These are phyloP conservation scores for Komagataella pastoris DNA, from an alignment of 805 yeast genomes.

Conservation along the genomic window DNA sequence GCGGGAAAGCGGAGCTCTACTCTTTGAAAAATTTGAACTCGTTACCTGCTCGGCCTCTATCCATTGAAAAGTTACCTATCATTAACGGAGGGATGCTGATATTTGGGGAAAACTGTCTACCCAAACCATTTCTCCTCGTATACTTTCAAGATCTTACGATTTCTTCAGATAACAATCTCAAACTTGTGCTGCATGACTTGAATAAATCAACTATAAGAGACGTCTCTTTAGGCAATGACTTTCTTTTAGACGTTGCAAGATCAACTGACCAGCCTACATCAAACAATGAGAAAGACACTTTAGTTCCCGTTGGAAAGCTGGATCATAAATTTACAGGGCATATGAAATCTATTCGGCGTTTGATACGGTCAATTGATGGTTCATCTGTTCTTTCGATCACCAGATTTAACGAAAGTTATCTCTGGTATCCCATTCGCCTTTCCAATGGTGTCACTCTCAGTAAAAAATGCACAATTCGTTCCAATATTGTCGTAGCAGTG, in stretches of 20 bases:
- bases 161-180: conserved; percentile 13
- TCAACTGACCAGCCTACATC: background rate
- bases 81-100: conserved; percentile 7
- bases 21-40: conserved; percentile 31
- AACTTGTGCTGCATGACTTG: conserved; percentile 32
- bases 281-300: background rate
- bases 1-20: conserved; percentile 28
- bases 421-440: conserved; percentile 38
- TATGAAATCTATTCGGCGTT: conserved; percentile 57
- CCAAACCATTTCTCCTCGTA: conserved; percentile 12
- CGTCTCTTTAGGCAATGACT: conserved; percentile 16
- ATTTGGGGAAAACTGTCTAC: conserved; percentile 14
- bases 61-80: conserved; percentile 28
- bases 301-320: conserved; percentile 15
- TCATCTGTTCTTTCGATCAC: conserved; percentile 43
- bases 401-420: conserved; percentile 45
- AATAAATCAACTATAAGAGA: conserved; percentile 19
- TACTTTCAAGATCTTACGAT: conserved; percentile 12
- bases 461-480: background rate
- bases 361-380: conserved; percentile 59
- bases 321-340: conserved; percentile 72
- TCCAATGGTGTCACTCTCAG: conserved; percentile 4
- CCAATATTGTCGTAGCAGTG: conserved; percentile 19
- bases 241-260: background rate
- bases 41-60: background rate